phyloP scores from a whole-genome alignment of 768 basidiomycete genomes.

The Tylopilus rubrobrunneus region DNA sequence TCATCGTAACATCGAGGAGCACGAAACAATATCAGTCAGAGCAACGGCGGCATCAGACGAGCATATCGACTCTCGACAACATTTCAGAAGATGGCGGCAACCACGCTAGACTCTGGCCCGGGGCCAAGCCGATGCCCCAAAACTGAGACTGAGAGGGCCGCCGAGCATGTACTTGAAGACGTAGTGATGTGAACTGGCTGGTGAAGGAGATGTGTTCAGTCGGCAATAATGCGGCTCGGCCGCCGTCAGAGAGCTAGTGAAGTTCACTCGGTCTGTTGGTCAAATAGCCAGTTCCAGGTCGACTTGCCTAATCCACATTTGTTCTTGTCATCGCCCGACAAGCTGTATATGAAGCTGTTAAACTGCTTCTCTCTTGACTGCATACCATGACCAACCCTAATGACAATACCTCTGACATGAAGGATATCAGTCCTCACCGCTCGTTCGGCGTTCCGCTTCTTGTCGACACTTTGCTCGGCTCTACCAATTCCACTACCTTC shows the following conservation, averaged over 20 bases:
- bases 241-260: background rate
- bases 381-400: constrained; percentile 25
- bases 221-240: too few species aligned
- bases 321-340: constrained; percentile 3
- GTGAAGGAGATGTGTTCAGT: too few species aligned
- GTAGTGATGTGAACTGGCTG: too few species aligned
- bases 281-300: background rate
- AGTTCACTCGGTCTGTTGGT: background rate
- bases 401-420: constrained; percentile 32
- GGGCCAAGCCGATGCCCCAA: too few species aligned
- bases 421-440: constrained; percentile 13
- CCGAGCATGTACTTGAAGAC: too few species aligned
- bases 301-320: constrained; percentile 1
- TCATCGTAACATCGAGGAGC: too few species aligned
- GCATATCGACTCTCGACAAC: too few species aligned
- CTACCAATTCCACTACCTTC: background rate
- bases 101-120: too few species aligned
- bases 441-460: background rate
- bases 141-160: too few species aligned
- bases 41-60: too few species aligned
- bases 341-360: constrained; percentile 18
- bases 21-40: too few species aligned
- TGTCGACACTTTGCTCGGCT: background rate
- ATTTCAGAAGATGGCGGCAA: too few species aligned
- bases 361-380: constrained; percentile 6